Evolutionary conservation across 495 filamentous ascomycete species (phyloP).

Genomic region (Penicillium simplicissimum): DNA sequence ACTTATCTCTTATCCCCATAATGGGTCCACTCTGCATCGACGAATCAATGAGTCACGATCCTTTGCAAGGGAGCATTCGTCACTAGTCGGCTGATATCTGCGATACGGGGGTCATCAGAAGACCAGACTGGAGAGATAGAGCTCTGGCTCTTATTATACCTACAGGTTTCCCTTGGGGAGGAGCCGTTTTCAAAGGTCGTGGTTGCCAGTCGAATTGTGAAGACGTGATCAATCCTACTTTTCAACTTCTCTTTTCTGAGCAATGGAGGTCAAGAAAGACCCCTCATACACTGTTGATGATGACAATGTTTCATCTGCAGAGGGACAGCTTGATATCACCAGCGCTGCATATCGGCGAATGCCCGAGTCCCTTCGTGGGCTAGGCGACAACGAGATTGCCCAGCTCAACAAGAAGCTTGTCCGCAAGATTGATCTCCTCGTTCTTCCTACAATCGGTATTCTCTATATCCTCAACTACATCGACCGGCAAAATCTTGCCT

Average conservation of each 20-base stretch:
- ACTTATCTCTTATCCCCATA: constrained; percentile 11
- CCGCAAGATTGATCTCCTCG: constrained; percentile 42
- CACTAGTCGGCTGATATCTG: constrained; percentile 16
- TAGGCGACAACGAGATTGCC: constrained; percentile 31
- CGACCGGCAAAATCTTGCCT: constrained; percentile 36
- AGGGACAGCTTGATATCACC: constrained; percentile 32
- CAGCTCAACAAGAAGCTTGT: constrained; percentile 37
- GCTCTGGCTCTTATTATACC: constrained; percentile 13
- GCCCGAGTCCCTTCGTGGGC: constrained; percentile 32
- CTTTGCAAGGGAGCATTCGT: constrained; percentile 8
- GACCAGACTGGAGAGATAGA: constrained; percentile 8
- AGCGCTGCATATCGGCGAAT: constrained; percentile 29
- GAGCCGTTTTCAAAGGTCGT: constrained; percentile 1
- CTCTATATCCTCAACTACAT: constrained; percentile 44
- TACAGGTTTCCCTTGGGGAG: constrained; percentile 6
- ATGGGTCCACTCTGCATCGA: constrained; percentile 8
- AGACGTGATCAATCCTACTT: neutral
- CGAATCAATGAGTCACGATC: constrained; percentile 24
- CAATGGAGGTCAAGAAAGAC: constrained; percentile 30
- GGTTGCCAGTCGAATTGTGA: neutral
- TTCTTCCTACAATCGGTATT: constrained; percentile 40
- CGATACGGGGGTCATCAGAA: neutral
- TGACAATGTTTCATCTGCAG: constrained; percentile 33
- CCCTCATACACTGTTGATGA: constrained; percentile 16
- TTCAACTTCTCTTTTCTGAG: neutral